phyloP scores from a whole-genome alignment of 2,329 filamentous ascomycete species.

The Fusarium marasasianum region DNA sequence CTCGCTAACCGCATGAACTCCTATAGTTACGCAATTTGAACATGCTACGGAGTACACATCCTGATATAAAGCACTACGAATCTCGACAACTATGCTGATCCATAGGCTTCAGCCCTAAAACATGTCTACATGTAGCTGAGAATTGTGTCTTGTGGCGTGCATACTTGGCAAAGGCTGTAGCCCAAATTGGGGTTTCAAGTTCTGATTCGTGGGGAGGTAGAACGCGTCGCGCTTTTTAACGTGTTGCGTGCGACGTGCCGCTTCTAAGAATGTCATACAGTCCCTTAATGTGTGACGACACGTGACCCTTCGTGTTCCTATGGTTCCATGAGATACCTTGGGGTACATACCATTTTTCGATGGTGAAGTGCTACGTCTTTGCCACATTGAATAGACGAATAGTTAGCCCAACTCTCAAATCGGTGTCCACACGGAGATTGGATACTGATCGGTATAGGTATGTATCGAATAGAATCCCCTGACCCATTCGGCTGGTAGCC shows the following conservation, averaged over 20 bases:
- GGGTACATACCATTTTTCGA: not conserved
- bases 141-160: constrained; percentile 13
- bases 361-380: constrained; percentile 1
- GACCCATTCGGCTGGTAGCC: constrained; percentile 32
- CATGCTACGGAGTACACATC: not conserved
- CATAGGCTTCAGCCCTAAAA: not conserved
- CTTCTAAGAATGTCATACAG: constrained; percentile 3
- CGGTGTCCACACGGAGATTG: constrained; percentile 4
- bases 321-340: not conserved
- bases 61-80: not conserved
- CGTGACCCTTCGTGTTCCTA: constrained; percentile 18
- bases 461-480: constrained; percentile 19
- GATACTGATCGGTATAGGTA: constrained; percentile 11
- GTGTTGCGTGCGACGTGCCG: constrained; percentile 1
- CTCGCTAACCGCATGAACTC: not conserved
- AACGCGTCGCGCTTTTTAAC: constrained; percentile 21
- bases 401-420: constrained; percentile 9
- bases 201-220: not conserved
- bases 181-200: not conserved
- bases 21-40: too few species aligned
- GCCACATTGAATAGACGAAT: constrained; percentile 16
- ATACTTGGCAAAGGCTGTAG: not conserved
- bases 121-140: not conserved
- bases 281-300: constrained; percentile 2
- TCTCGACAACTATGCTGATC: too few species aligned